Percentiles rank a stretch among this genome's conserved stretches.
Conservation (phyloP, 2,329 filamentous ascomycete species). For the Epicoccum sorghinum region DNA sequence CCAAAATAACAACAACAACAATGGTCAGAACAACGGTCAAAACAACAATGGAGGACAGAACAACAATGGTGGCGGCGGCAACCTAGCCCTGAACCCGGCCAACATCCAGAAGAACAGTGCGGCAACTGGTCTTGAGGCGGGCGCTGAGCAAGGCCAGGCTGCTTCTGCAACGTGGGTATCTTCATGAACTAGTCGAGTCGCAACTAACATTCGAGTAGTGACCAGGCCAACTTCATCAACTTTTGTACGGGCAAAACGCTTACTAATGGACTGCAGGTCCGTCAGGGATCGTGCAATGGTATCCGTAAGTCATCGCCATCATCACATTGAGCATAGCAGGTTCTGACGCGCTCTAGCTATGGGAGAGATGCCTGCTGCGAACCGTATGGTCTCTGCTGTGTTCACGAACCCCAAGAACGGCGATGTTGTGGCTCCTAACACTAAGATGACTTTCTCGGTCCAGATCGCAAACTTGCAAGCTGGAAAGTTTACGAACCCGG, state of each 20-base stretch:
- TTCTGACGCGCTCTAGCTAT: constrained; percentile 50
- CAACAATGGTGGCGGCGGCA: constrained; percentile 10
- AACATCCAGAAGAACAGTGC: constrained; percentile 54
- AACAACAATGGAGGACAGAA: constrained; percentile 9
- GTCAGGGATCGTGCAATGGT: constrained; percentile 61
- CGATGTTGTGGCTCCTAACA: constrained; percentile 48
- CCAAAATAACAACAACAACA: constrained; percentile 20
- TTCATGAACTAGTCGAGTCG: not conserved
- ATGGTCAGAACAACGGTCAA: constrained; percentile 19
- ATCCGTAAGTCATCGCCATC: constrained; percentile 47
- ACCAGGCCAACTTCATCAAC: constrained; percentile 65
- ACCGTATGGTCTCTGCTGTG: constrained; percentile 62
- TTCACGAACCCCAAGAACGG: constrained; percentile 56
- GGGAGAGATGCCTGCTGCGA: constrained; percentile 59
- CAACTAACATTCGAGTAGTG: constrained; percentile 39
- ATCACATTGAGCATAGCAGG: not conserved
- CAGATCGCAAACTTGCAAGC: constrained; percentile 58
- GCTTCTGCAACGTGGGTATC: constrained; percentile 54
- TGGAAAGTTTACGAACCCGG: constrained; percentile 62
- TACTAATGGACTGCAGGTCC: constrained; percentile 61
- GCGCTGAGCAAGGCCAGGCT: constrained; percentile 49
- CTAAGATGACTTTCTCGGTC: constrained; percentile 56
- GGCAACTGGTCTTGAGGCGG: constrained; percentile 48
- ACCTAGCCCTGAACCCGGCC: constrained; percentile 42
- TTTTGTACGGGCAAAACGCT: constrained; percentile 61